Evolutionary conservation across 2,329 filamentous ascomycete genomes (phyloP), one percentile per base, ranked within the genome.

Genomic region (Rhinocladiella similis): DNA sequence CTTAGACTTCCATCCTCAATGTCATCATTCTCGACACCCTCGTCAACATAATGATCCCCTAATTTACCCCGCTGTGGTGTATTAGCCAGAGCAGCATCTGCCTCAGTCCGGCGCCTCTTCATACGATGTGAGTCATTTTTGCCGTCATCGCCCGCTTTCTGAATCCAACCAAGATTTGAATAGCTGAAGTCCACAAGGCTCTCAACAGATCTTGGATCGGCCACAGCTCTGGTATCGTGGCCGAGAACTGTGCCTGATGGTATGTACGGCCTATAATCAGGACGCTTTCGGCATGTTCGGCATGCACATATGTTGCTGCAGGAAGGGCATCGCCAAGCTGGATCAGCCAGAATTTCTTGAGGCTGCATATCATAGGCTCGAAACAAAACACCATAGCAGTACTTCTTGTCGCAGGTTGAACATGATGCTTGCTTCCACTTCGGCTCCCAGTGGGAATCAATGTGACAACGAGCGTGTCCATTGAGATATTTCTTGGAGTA

Each of bases 371-470:
- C 93, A 67, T 96, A 96, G 0, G 90, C 92, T 53, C 94, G 82
- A 73, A 91, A 97, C 1, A 99, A 79, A 14, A 88, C 88, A n/a
- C 93, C 93, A 68, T 95, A 99, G 71, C 94, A 97, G 69, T 95
- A 99, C 0, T 83, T 84, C 53, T 89, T 80, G 12, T 81, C 79
- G 67, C 94, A 97, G 7, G 81, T 83, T 0, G 85, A 86, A 72
- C 94, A 99, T 50, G 85, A 83, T 2, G 90, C 90, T 60, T 96
- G 84, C 67, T 91, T 92, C 83, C 95, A 97, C 18, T 80, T 85
- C 50, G 89, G 87, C 66, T 97, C 90, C 42, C 86, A 83, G 68
- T 90, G 84, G 56, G 83, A 84, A 72, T 93, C 97, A 7, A 95
- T 87, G 69, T 97, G 94, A 66, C 94, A 97, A 2, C 77, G 72